Percentiles rank a stretch among this genome's conserved stretches.
Conservation (phyloP, 371 early-diverging fungal species). For the Rhizomucor pusillus region DNA sequence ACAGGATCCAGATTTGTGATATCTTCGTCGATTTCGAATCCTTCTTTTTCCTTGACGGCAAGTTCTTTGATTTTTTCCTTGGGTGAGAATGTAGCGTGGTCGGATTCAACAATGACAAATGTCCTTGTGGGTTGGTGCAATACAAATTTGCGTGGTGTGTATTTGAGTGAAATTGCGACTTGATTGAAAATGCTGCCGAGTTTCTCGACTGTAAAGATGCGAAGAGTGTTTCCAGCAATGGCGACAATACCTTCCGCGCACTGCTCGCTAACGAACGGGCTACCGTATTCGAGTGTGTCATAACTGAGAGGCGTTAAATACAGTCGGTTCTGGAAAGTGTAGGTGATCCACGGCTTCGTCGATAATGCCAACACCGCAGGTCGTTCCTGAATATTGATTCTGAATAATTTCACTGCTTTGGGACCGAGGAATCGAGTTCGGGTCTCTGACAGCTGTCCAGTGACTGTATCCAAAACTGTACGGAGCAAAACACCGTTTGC, state of each 20-base stretch:
- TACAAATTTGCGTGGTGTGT: constrained; percentile 87
- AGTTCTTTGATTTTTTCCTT: constrained; percentile 58
- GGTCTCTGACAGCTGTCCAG: constrained; percentile 84
- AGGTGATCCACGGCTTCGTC: constrained; percentile 89
- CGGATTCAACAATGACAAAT: constrained; percentile 89
- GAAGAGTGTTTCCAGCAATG: constrained; percentile 80
- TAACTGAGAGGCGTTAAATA: constrained; percentile 63
- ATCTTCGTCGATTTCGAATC: constrained; percentile 51
- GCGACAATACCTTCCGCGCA: constrained; percentile 90
- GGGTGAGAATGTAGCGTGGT: constrained; percentile 76
- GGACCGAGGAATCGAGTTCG: constrained; percentile 90
- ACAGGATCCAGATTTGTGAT: constrained; percentile 41
- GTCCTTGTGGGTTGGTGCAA: constrained; percentile 70
- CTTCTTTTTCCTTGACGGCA: constrained; percentile 51
- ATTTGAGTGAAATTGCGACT: constrained; percentile 77
- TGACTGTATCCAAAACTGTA: constrained; percentile 80
- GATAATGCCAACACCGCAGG: constrained; percentile 84
- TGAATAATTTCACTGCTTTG: constrained; percentile 76
- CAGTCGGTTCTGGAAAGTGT: constrained; percentile 71
- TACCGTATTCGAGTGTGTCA: constrained; percentile 78
- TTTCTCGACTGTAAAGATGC: constrained; percentile 86
- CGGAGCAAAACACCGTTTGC: constrained; percentile 87
- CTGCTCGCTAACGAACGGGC: constrained; percentile 87
- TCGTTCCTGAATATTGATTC: constrained; percentile 61
- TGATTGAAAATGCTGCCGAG: constrained; percentile 84